These are phyloP conservation scores for Prillingera fragicola DNA, from an alignment of 1,284 basidiomycete species.

Conservation along the genomic window DNA sequence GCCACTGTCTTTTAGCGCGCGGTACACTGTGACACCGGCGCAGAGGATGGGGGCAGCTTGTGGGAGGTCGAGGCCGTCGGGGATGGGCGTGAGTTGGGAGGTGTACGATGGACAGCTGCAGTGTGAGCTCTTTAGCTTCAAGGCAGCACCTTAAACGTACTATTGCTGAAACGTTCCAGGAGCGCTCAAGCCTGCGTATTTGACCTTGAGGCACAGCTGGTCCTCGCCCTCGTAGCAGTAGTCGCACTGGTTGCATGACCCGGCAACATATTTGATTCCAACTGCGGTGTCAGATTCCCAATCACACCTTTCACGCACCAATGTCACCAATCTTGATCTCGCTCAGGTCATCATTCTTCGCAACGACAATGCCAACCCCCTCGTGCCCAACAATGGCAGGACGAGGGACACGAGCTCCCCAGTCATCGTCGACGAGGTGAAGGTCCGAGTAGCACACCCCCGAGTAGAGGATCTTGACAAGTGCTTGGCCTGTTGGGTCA, in stretches of 20 bases:
- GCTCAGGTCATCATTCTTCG: conserved; percentile 64
- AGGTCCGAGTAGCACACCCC: conserved; percentile 67
- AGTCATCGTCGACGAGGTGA: conserved; percentile 52
- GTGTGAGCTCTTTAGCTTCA: not conserved
- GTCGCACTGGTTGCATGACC: conserved; percentile 66
- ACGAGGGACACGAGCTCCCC: conserved; percentile 27
- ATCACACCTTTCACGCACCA: conserved; percentile 33
- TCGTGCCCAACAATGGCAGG: conserved; percentile 68
- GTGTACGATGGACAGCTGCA: conserved; percentile 50
- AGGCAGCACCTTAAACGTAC: conserved; percentile 1
- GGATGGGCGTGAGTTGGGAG: conserved; percentile 67
- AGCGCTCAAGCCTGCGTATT: conserved; percentile 64
- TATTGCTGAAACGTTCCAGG: conserved; percentile 59
- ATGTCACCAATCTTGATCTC: conserved; percentile 14
- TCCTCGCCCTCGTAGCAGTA: conserved; percentile 66
- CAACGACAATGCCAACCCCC: conserved; percentile 57
- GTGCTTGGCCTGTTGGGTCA: conserved; percentile 39
- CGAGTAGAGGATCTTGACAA: conserved; percentile 47
- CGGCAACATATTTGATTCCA: conserved; percentile 71
- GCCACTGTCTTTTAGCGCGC: conserved; percentile 68
- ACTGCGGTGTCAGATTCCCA: conserved; percentile 59
- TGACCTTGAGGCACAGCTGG: conserved; percentile 54
- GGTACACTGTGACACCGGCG: conserved; percentile 59
- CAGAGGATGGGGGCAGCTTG: conserved; percentile 79
- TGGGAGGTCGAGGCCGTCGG: conserved; percentile 58